Conservation (phyloP, 2,329 filamentous ascomycete species). For the Cladorrhinum sp. region DNA sequence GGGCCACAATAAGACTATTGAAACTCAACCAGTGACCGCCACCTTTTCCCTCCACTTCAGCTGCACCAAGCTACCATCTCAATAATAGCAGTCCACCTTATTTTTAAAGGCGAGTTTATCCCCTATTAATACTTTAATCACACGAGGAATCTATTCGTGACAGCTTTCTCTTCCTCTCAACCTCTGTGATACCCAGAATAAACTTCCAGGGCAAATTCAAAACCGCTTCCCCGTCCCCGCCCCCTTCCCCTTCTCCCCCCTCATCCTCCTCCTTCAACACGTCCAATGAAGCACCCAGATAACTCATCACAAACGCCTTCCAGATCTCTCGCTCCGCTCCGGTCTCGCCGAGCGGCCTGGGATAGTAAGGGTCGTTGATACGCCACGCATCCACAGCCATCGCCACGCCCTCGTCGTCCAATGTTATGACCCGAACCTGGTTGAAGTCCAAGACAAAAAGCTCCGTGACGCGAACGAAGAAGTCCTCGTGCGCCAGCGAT, state of each 20-base stretch:
- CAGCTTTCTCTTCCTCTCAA: not conserved
- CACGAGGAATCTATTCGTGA: too few species aligned
- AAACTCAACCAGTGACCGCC: too few species aligned
- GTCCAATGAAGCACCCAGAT: not conserved
- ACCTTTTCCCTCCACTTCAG: too few species aligned
- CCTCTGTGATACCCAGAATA: not conserved
- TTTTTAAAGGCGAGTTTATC: too few species aligned
- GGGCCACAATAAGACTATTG: too few species aligned
- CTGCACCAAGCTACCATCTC: too few species aligned
- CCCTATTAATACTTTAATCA: too few species aligned
- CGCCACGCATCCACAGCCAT: slow-evolving; percentile 11
- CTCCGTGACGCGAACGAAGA: slow-evolving; percentile 11
- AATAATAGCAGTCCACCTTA: too few species aligned
- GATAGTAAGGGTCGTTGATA: slow-evolving; percentile 22
- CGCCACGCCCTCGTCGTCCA: slow-evolving; percentile 14
- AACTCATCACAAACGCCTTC: slow-evolving; percentile 7
- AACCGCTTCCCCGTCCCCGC: not conserved
- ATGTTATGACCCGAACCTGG: slow-evolving; percentile 18
- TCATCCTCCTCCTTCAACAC: too few species aligned
- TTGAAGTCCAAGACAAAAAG: slow-evolving; percentile 36
- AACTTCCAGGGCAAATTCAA: not conserved
- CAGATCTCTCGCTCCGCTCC: slow-evolving; percentile 4
- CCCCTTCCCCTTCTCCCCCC: too few species aligned
- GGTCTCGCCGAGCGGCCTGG: slow-evolving; percentile 7
- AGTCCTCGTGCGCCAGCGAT: too few species aligned